These are phyloP conservation scores for Cercospora berteroae DNA, from an alignment of 2,329 filamentous ascomycete genomes.

Conservation along the genomic window DNA sequence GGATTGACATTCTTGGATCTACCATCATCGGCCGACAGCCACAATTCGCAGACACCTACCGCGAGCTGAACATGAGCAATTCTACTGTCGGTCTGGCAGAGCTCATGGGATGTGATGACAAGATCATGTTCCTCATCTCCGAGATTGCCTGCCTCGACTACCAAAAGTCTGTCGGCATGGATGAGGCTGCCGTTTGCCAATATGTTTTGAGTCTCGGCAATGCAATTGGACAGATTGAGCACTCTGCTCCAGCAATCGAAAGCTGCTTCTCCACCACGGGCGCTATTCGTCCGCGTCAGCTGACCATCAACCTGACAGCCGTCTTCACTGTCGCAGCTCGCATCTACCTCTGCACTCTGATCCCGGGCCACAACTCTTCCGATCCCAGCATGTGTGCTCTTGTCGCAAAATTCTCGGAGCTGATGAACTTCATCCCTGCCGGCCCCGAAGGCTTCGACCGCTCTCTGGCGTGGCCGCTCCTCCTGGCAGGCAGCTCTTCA, in stretches of 20 bases:
- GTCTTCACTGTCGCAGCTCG: slow-evolving; percentile 89
- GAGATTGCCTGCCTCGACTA: slow-evolving; percentile 96
- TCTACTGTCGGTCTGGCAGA: slow-evolving; percentile 74
- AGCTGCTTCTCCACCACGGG: slow-evolving; percentile 62
- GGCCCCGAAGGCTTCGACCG: slow-evolving; percentile 83
- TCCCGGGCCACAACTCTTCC: slow-evolving; percentile 78
- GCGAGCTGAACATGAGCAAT: slow-evolving; percentile 76
- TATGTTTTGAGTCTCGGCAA: slow-evolving; percentile 85
- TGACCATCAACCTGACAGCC: slow-evolving; percentile 83
- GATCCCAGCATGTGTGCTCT: slow-evolving; percentile 73
- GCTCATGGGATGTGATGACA: slow-evolving; percentile 96
- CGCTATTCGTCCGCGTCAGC: slow-evolving; percentile 74
- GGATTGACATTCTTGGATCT: slow-evolving; percentile 95
- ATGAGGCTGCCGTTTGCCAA: slow-evolving; percentile 80
- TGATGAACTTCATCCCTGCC: slow-evolving; percentile 77
- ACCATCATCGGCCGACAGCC: slow-evolving; percentile 87
- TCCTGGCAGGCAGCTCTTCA: slow-evolving; percentile 80
- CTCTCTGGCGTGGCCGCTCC: slow-evolving; percentile 87
- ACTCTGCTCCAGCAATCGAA: slow-evolving; percentile 44
- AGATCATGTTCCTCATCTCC: slow-evolving; percentile 95
- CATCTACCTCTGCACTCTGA: slow-evolving; percentile 94
- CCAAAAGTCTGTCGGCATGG: slow-evolving; percentile 76
- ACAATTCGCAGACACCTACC: slow-evolving; percentile 89
- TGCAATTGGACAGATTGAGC: slow-evolving; percentile 80
- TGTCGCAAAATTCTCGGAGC: slow-evolving; percentile 71